A percentile compares a stretch with the other conserved stretches of the same genome.
These are phyloP conservation scores for Rhododendron henanense DNA, from an alignment of 148 eudicot genomes.

Conservation along the genomic window DNA sequence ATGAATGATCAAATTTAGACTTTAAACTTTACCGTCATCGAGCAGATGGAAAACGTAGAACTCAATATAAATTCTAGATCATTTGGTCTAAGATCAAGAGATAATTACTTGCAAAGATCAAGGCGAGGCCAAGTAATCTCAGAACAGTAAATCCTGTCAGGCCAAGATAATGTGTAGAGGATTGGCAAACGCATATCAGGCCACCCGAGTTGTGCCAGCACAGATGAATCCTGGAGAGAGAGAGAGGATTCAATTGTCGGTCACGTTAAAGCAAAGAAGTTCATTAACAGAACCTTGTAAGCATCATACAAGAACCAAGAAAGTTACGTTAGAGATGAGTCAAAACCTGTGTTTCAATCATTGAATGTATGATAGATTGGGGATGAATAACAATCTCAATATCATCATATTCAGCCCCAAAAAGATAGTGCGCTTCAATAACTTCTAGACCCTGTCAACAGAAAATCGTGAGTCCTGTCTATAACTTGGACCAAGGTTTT, in stretches of 20 bases:
- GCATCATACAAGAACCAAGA: not conserved
- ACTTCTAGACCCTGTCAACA: constrained; percentile 88
- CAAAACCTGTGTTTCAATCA: constrained; percentile 93
- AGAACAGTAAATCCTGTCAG: constrained; percentile 87
- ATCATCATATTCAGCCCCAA: constrained; percentile 84
- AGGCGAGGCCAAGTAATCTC: constrained; percentile 99
- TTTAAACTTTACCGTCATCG: not conserved
- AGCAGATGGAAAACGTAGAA: constrained; percentile 9
- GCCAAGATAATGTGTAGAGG: constrained; percentile 96
- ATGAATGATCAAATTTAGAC: not conserved
- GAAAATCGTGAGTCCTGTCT: not conserved
- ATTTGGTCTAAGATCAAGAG: not conserved
- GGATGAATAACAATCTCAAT: constrained; percentile 97
- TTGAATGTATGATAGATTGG: constrained; percentile 92
- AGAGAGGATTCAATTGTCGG: not conserved
- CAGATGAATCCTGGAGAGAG: constrained; percentile 74
- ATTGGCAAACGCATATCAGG: constrained; percentile 98
- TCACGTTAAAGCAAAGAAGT: not conserved
- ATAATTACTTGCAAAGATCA: constrained; percentile 93
- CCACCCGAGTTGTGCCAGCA: constrained; percentile 96
- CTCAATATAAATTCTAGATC: not conserved
- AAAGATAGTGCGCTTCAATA: constrained; percentile 98
- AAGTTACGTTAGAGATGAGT: constrained; percentile 1
- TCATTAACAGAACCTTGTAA: not conserved
- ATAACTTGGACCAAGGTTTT: not conserved